Evolutionary conservation across 129 eudicot species (phyloP), one percentile per base, ranked within the genome.

Genomic region (Centaurea solstitialis): DNA sequence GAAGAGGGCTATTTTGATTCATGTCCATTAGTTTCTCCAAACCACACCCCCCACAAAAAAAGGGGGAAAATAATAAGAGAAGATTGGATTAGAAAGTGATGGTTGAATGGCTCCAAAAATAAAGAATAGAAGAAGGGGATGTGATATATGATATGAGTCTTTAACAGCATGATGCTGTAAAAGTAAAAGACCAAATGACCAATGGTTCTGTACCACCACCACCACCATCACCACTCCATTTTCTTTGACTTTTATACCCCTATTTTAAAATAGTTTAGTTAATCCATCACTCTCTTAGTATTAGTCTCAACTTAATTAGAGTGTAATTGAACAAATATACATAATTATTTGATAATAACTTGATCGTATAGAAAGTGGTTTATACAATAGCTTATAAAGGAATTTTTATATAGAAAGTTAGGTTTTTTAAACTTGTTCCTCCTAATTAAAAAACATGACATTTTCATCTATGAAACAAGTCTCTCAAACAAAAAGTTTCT

Each of bases 101-200:
- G 15, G 73, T 9, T 82, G 86, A 33, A 62, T 72, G 43, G 33
- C 72, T 76, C 86, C 86, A 77, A 82, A 77, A 77, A 82, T 71
- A 43, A 82, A 82, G 86, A 82, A 82, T 82, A 71, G 82, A 82
- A 64, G 68, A 70, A 79, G 83, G 77, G 86, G 71, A 82, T 76
- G 86, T 82, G 86, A 53, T 17, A 53, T 17, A 53, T 53, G 21
- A 82, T 33, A 33, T 33, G 78, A 76, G 78, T 76, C 86, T 77
- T 82, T 83, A 83, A 83, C 74, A 83, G 74, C 70, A 62, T 81
- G 74, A 28, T 76, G 68, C 73, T 59, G 39, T 77, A 77, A 83
- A 83, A 83, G 86, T 67, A 83, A 71, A 76, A 76, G 71, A 47
- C 35, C 70, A 74, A 33, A 20, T 47, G 70, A 18, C 75, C 75